Evolutionary conservation across 768 basidiomycete species (phyloP).

Genomic region (Suillus subaureus): DNA sequence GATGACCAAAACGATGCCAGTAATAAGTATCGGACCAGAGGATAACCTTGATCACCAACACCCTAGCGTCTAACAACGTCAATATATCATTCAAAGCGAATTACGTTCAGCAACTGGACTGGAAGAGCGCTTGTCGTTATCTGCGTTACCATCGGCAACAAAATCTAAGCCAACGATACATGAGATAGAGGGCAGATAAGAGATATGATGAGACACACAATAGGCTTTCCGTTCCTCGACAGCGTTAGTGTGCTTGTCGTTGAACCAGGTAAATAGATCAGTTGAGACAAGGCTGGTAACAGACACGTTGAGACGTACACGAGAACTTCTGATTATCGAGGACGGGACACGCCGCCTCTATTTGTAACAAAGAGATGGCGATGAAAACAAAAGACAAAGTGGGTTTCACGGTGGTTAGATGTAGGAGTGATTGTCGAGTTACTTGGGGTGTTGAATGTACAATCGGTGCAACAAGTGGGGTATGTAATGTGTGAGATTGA

Average conservation of each 20-base stretch:
- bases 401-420: neutral
- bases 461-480: neutral
- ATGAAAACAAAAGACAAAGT: neutral
- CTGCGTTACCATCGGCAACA: neutral
- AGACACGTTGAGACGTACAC: neutral
- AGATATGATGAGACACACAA: neutral
- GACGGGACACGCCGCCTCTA: neutral
- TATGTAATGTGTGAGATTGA: neutral
- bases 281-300: neutral
- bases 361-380: neutral
- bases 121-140: neutral
- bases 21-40: too few relatives aligned
- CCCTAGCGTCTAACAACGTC: too few relatives aligned
- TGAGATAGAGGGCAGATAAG: neutral
- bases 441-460: neutral
- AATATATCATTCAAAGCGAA: neutral
- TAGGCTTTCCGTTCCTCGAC: neutral
- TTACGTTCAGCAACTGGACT: neutral
- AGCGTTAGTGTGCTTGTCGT: neutral
- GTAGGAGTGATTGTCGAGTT: neutral
- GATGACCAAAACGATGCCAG: too few relatives aligned
- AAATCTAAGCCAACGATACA: neutral
- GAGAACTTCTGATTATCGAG: neutral
- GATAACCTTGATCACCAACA: too few relatives aligned
- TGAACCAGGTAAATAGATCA: neutral